Evolutionary conservation across 192 early-diverging fungal genomes (phyloP), one percentile per base, ranked within the genome.

Genomic region (Coemansia sp.): DNA sequence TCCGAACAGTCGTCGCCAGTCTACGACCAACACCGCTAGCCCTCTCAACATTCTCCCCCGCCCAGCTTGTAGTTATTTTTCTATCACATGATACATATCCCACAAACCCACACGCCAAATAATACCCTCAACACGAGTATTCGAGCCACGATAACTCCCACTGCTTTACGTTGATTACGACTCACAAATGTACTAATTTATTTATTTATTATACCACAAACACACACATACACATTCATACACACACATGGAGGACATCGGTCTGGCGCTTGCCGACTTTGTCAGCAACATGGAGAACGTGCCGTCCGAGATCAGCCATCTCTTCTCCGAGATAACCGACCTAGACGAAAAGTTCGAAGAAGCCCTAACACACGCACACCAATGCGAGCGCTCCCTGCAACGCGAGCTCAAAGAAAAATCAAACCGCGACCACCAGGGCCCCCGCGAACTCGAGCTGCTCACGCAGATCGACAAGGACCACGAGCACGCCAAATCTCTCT

Each of bases 281-380:
- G 76, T 79, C 64, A 59, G 70, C 53, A 79, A 69, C 54, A 52
- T 79, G 59, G 76, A 73, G 12, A 79, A 72, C 42, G 66, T 79
- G 40, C 76, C 76, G 0, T 73, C 76, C 0, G 76, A 79, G 53
- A 55, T 79, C 33, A 62, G 76, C 17, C 66, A 73, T 44, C 44
- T 79, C 30, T 69, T 79, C 49, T 64, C 59, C 6, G 76, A 79
- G 48, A 79, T 79, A 42, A 66, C 66, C 0, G 71, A 79, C 19
- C 25, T 79, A 30, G 76, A 79, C 23, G 76, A 79, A 18, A 65
- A 66, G 38, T 72, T 62, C 55, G 70, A 73, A 49, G 71, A 73
- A 19, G 53, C 66, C 1, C 54, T 69, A 59, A 54, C 56, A 27
- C 57, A 47, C 2, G 71, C 71, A 30, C 11, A 46, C 8, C 55